Percentiles rank a stretch among this genome's conserved stretches.
Conservation (phyloP, 495 filamentous ascomycete genomes). For the Talaromyces stipitatus region DNA sequence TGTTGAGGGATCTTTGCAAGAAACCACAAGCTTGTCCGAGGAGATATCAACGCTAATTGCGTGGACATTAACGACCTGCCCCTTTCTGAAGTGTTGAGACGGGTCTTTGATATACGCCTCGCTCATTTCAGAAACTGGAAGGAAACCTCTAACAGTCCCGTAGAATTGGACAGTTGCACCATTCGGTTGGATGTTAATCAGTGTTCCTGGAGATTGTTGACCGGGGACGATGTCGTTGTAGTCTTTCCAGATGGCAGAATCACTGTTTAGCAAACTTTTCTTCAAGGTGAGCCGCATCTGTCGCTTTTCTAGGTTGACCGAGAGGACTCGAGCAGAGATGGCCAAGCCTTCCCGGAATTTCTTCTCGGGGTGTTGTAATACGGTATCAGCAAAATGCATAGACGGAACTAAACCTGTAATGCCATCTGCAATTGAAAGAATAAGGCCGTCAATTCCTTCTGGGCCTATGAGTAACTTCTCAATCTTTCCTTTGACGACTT, state of each 20-base stretch:
- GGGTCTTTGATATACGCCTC: conserved; percentile 90
- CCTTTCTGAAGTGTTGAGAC: conserved; percentile 75
- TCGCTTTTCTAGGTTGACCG: conserved; percentile 64
- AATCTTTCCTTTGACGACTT: conserved; percentile 73
- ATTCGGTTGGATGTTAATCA: conserved; percentile 65
- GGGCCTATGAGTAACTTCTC: conserved; percentile 73
- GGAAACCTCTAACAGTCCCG: conserved; percentile 68
- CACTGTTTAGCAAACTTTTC: conserved; percentile 87
- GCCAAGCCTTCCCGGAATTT: conserved; percentile 86
- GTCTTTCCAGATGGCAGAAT: conserved; percentile 62
- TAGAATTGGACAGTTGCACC: conserved; percentile 95
- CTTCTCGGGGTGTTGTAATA: conserved; percentile 85
- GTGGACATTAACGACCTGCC: conserved; percentile 85
- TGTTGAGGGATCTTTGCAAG: conserved; percentile 79
- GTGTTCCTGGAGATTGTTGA: conserved; percentile 71
- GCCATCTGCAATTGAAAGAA: conserved; percentile 76
- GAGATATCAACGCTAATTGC: conserved; percentile 69
- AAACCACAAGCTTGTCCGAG: conserved; percentile 67
- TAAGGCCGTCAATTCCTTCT: conserved; percentile 65
- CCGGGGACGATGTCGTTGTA: conserved; percentile 64
- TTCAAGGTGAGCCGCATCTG: conserved; percentile 86
- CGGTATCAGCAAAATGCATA: conserved; percentile 80
- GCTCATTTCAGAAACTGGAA: conserved; percentile 94
- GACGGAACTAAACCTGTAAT: conserved; percentile 82
- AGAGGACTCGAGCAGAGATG: conserved; percentile 77